Evolutionary conservation across 2,329 filamentous ascomycete genomes (phyloP), one percentile per base, ranked within the genome.

Genomic region (Plectosphaerella sp.): DNA sequence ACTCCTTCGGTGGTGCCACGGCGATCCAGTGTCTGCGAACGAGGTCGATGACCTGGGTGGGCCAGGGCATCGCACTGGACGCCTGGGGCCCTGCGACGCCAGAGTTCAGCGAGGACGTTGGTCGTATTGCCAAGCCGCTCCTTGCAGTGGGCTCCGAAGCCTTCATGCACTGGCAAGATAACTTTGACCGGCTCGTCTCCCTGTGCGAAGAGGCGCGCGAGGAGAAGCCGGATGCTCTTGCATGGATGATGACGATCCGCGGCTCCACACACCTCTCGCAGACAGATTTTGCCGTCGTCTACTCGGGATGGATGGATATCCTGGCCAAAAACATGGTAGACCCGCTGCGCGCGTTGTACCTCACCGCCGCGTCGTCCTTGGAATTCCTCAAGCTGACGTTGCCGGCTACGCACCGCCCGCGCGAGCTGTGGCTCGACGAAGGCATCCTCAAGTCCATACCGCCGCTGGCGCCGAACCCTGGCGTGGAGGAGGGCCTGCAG

Each of bases 161-260:
- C 0, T 88, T 88, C 67, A 86, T 86, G 73, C 84, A 87, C 66
- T 88, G 84, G 84, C 75, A 79, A 20, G 72, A 75, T 3, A 88
- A 87, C 55, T 86, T 85, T 60, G 68, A 80, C 41, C 73, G 78
- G 36, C 74, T 87, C 10, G 72, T 78, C 55, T 69, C 72, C 1
- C 69, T 88, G 15, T 80, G 82, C 62, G 67, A 76, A 22, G 83
- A 88, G 65, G 78, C 73, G 4, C 73, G 70, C 39, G 71, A 72
- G 10, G 70, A 74, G 9, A 73, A 73, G 11, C 20, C 47, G 7
- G 18, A 41, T 15, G 66, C 66, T 2, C 66, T 71, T 2, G 73
- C 71, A 45, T 81, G 77, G 76, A 75, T 79, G 65, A 65, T 78
- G 61, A 75, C 76, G 24, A 71, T 79, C 48, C 70, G 73, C 37